Evolutionary conservation across 768 basidiomycete species (phyloP), one percentile per base, ranked within the genome.

Genomic region (Lactarius deliciosus): DNA sequence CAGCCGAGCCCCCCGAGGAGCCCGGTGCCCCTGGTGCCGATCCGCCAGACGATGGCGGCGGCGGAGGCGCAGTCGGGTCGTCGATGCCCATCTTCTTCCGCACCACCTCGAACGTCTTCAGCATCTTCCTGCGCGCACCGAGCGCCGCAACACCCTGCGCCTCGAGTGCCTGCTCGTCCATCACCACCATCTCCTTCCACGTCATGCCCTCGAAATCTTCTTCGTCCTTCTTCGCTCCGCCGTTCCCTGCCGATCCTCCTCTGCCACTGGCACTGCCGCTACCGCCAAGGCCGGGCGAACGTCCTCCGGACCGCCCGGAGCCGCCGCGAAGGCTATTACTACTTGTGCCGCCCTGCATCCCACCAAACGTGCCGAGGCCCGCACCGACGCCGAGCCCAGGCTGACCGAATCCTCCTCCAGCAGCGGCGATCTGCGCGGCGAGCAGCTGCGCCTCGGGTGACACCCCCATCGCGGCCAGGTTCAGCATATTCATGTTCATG

Each of bases 101-200:
- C 43, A 95, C 92, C 3, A 83, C 71, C 80, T 95, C 93, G 75
- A 95, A 95, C 68, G 92, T 92, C 86, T 97, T 97, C 78, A 96
- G 79, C 91, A 97, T 91, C 86, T 98, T 98, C 80, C 95, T 87
- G 76, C 97, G 82, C 43, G 97, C 97, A 57, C 97, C 97, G 61
- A 97, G 87, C 69, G 97, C 97, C n/a, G 93, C 90, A 50, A 99
- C 96, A n/a, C 97, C 97, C 79, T 92, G 91, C 62, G 81, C 90
- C 82, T 98, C 94, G 71, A 99, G 80, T 72, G 85, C 89, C 11
- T 80, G 83, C 77, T 98, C 96, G 72, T 92, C 91, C 86, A 99
- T 89, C 59, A 86, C 60, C 10, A 96, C 91, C 90, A 99, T 96
- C 66, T 98, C 95, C 79, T 88, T 85, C 97, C 97, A 99, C 71